These are phyloP conservation scores for Acanthamoeba lenticulata DNA, from an alignment of 208 protist species.

Conservation along the genomic window DNA sequence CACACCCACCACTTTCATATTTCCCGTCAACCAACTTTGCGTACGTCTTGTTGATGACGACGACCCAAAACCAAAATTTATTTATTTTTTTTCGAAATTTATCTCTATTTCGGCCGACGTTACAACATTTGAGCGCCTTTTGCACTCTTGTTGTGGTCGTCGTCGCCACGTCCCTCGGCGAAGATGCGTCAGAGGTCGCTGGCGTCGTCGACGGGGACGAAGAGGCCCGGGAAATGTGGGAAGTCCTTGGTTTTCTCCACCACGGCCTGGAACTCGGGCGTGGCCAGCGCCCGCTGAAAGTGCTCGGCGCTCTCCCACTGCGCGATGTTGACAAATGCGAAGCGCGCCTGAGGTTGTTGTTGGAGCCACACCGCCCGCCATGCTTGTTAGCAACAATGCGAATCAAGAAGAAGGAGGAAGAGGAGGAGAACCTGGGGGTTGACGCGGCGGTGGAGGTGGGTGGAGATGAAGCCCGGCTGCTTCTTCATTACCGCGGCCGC, in stretches of 20 bases:
- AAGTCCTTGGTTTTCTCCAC: slow-evolving; percentile 20
- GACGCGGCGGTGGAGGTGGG: background rate
- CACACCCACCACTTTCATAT: too few relatives aligned
- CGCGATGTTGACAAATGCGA: slow-evolving; percentile 18
- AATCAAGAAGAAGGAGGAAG: background rate
- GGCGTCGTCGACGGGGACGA: background rate
- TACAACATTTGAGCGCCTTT: too few relatives aligned
- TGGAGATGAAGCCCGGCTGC: slow-evolving; percentile 43
- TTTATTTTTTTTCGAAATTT: too few relatives aligned
- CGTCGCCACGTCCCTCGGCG: too few relatives aligned
- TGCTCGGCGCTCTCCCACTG: slow-evolving; percentile 36
- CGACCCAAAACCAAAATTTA: too few relatives aligned
- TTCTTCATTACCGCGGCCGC: background rate
- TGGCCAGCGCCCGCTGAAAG: background rate
- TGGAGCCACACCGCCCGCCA: too few relatives aligned
- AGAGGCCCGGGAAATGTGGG: slow-evolving; percentile 26
- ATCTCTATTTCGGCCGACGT: too few relatives aligned
- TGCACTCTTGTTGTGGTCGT: background rate
- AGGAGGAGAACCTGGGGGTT: background rate
- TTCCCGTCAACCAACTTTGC: too few relatives aligned
- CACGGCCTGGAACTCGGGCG: slow-evolving; percentile 40
- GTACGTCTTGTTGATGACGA: too few relatives aligned
- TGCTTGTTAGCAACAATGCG: background rate
- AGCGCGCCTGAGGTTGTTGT: slow-evolving; percentile 14
- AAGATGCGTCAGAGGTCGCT: background rate